Base-by-base conservation (phyloP, 768 basidiomycete genomes). In the Boletus vinaceobasis region DNA sequence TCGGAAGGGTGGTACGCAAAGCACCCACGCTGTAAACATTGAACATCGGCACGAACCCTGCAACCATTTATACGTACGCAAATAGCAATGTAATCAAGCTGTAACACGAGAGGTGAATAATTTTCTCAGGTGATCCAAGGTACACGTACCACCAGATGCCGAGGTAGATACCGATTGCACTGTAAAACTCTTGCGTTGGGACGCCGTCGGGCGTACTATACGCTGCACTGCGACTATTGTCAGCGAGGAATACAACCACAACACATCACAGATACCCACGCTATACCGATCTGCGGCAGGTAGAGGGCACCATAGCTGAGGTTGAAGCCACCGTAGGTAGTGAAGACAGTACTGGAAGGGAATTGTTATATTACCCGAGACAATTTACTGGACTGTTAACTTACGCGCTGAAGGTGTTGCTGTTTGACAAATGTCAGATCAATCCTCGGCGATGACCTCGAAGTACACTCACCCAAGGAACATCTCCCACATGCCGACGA, bases 401-500 rank as follows among this genome's bases (percentile, higher is more conserved):
- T 56, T 48, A 64, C 63, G 66, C 66, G 54, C 52, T 66, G 43
- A 64, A 67, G 7, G 67, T 67, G 38, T 66, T 67, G 35, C 67
- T 66, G 11, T 53, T 31, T 17, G 9, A 64, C 39, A 11, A 37
- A 35, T 11, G 7, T 66, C 44, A 64, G 48, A 39, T 26, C 11
- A 40, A 43, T 45, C 37, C 35, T 50, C 15, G 26, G 14, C 7
- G 15, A 27, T 21, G 45, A 42, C 23, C 14, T 38, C 49, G 23
- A 39, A 43, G 3, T 15, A 19, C n/a, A 45, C 67, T 48, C 48
- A 61, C 66, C 66, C 66, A 29, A 70, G 65, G 58, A 62, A 67
- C 58, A 67, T 65, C 29, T 70, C 66, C 66, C 68, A 70, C 66
- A 70, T 65, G 38, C 68, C 66, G 8, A 67, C 66, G 9, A 67